phyloP scores from a whole-genome alignment of 2,329 filamentous ascomycete species.

The Neurospora crassa region DNA sequence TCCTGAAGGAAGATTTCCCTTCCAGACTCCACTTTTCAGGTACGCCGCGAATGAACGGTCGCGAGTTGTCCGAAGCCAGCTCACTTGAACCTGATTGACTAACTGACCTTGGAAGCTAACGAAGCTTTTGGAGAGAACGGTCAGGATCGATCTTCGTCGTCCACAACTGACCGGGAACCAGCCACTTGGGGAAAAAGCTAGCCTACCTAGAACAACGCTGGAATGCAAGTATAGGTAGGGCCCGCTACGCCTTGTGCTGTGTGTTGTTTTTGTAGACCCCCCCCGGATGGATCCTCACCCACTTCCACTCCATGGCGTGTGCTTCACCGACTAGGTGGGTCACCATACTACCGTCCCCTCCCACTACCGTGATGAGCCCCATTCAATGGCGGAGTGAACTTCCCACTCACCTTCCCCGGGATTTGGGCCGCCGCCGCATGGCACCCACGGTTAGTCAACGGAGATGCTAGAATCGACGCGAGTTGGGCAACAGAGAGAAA shows the following conservation, averaged over 20 bases:
- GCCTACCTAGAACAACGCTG: too few species aligned
- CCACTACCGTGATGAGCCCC: neutral
- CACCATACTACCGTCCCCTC: neutral
- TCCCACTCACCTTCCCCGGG: neutral
- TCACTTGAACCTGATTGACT: too few species aligned
- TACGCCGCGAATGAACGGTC: too few species aligned
- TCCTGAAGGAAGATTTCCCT: too few species aligned
- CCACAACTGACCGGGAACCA: too few species aligned
- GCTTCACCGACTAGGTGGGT: neutral
- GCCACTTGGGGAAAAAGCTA: too few species aligned
- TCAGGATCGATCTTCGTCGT: too few species aligned
- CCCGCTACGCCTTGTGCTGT: neutral
- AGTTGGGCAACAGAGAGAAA: neutral
- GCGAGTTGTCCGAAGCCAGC: too few species aligned
- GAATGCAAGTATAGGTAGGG: too few species aligned
- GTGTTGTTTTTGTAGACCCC: neutral
- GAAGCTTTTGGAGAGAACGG: too few species aligned
- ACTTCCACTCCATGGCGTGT: neutral
- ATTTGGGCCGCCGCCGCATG: neutral
- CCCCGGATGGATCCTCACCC: neutral
- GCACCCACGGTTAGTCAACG: neutral
- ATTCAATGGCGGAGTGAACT: neutral
- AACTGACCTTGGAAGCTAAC: too few species aligned
- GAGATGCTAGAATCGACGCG: neutral
- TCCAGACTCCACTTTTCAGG: too few species aligned